These are phyloP conservation scores for Paecilomyces sp. DNA, from an alignment of 2,329 filamentous ascomycete species.

Conservation along the genomic window DNA sequence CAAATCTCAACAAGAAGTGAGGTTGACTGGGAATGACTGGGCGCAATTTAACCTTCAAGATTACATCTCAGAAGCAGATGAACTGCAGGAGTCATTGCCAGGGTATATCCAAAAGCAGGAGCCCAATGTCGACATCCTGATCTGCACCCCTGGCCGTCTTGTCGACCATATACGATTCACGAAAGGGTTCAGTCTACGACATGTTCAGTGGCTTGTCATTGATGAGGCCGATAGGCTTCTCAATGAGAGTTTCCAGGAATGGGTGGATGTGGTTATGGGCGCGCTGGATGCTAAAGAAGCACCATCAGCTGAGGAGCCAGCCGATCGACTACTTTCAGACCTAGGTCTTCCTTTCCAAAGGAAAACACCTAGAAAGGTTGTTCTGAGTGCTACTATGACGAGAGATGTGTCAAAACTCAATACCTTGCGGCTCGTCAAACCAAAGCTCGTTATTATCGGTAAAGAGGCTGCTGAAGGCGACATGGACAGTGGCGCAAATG, in stretches of 20 bases:
- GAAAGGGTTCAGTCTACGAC: conserved; percentile 68
- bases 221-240: conserved; percentile 92
- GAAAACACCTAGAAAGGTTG: conserved; percentile 62
- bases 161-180: conserved; percentile 87
- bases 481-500: conserved; percentile 6
- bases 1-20: conserved; percentile 35
- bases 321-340: conserved; percentile 22
- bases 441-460: conserved; percentile 70
- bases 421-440: conserved; percentile 63
- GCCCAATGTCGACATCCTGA: conserved; percentile 78
- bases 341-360: conserved; percentile 32
- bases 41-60: conserved; percentile 40
- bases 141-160: conserved; percentile 84
- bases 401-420: conserved; percentile 73
- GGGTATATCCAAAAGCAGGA: conserved; percentile 58
- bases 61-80: conserved; percentile 35
- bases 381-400: conserved; percentile 90
- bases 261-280: conserved; percentile 65
- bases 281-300: conserved; percentile 49
- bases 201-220: conserved; percentile 80
- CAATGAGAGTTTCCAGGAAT: conserved; percentile 87
- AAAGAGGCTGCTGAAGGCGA: conserved; percentile 26
- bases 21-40: conserved; percentile 39
- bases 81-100: conserved; percentile 39
- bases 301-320: conserved; percentile 39